Conservation (phyloP, 139 green algal species). For the Choricystis sp. region DNA sequence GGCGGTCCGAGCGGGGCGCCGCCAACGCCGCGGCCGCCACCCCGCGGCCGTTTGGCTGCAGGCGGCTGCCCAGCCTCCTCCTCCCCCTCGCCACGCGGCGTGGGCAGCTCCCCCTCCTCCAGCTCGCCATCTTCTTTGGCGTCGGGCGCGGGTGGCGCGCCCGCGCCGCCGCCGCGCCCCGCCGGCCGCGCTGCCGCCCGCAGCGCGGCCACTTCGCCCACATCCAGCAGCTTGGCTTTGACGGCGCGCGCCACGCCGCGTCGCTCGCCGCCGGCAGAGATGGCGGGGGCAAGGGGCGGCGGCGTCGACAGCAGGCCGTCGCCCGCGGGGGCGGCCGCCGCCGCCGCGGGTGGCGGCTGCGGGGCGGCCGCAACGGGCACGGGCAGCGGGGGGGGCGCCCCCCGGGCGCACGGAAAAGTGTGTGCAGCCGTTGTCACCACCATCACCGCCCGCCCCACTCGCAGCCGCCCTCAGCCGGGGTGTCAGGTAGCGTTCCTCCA, state of each 20-base stretch:
- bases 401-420: neutral
- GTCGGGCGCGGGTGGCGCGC: too few relatives aligned
- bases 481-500: constrained; percentile 4
- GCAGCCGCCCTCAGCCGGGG: neutral
- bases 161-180: too few relatives aligned
- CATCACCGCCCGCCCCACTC: neutral
- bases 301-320: neutral
- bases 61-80: neutral
- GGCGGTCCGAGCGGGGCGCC: too few relatives aligned
- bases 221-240: neutral
- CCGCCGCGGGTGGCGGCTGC: too few relatives aligned
- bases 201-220: neutral
- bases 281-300: neutral
- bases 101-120: neutral
- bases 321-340: too few relatives aligned
- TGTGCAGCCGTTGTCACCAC: neutral
- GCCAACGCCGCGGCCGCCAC: neutral
- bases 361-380: too few relatives aligned
- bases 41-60: neutral
- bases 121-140: neutral
- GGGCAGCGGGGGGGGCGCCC: neutral
- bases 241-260: neutral
- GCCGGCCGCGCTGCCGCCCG: too few relatives aligned
- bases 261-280: neutral
- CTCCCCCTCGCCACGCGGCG: neutral